phyloP scores from a whole-genome alignment of 108 stramenopile species.

The Conticribra guillardii region DNA sequence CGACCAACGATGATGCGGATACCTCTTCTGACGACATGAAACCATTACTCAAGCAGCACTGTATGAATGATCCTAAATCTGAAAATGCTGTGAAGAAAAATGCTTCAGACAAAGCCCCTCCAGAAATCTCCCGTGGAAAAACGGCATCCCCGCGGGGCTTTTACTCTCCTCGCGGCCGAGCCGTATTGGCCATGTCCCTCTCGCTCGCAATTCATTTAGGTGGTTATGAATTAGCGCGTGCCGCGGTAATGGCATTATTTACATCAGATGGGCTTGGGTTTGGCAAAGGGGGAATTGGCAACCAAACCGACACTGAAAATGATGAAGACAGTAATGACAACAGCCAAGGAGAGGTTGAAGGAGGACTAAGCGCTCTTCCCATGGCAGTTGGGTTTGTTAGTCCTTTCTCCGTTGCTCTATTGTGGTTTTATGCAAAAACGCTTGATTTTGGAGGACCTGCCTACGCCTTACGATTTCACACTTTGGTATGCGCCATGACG shows the following conservation, averaged over 20 bases:
- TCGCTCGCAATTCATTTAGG: conserved; percentile 82
- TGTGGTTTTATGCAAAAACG: conserved; percentile 69
- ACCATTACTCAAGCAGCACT: no score
- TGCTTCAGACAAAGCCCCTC: no score
- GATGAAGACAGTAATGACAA: neutral
- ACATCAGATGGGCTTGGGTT: conserved; percentile 80
- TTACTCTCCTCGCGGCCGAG: conserved; percentile 10
- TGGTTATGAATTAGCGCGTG: conserved; percentile 84
- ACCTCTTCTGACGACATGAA: no score
- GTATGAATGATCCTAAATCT: no score
- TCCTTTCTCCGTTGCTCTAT: conserved; percentile 66
- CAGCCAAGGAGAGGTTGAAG: neutral
- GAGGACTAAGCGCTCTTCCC: conserved; percentile 71
- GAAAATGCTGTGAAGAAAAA: no score
- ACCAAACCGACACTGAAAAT: neutral
- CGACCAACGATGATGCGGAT: no score
- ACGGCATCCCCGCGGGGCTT: no score
- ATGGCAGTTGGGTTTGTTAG: conserved; percentile 80
- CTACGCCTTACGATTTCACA: conserved; percentile 63
- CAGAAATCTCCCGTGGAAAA: no score
- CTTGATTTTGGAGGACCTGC: conserved; percentile 67
- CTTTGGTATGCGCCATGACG: conserved; percentile 44
- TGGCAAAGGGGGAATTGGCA: conserved; percentile 9
- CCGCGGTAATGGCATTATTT: conserved; percentile 73
- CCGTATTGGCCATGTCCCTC: conserved; percentile 30